phyloP scores from a whole-genome alignment of 2,329 filamentous ascomycete species.

The Cladophialophora yegresii region DNA sequence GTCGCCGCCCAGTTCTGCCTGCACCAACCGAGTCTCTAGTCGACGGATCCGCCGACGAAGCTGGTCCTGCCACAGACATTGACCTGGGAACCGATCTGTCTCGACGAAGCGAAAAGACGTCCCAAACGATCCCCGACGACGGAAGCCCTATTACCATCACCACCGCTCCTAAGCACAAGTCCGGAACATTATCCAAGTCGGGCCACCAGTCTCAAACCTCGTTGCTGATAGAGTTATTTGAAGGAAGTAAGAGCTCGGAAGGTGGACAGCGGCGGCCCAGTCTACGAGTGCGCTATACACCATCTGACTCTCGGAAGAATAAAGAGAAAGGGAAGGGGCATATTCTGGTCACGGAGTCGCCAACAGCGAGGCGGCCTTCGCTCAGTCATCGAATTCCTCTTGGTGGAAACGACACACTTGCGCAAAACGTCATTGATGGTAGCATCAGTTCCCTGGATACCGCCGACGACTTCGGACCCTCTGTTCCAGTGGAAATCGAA shows the following conservation, averaged over 20 bases:
- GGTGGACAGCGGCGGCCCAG: constrained; percentile 71
- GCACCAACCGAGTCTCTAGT: constrained; percentile 52
- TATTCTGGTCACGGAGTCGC: constrained; percentile 82
- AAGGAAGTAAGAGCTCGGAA: constrained; percentile 67
- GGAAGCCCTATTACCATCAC: constrained; percentile 84
- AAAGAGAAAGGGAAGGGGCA: constrained; percentile 63
- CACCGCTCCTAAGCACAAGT: constrained; percentile 68
- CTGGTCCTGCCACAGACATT: constrained; percentile 49
- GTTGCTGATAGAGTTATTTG: constrained; percentile 92
- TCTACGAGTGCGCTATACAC: constrained; percentile 77
- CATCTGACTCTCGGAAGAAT: constrained; percentile 62
- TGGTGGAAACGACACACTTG: constrained; percentile 42
- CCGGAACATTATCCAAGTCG: constrained; percentile 58
- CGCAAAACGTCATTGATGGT: constrained; percentile 58
- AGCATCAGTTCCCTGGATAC: constrained; percentile 76
- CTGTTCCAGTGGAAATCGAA: constrained; percentile 82
- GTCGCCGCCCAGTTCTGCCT: constrained; percentile 52
- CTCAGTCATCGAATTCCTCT: constrained; percentile 70
- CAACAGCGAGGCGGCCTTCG: constrained; percentile 69
- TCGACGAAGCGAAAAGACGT: constrained; percentile 53
- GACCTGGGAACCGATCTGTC: constrained; percentile 53
- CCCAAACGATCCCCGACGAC: constrained; percentile 55
- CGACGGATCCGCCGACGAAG: constrained; percentile 46
- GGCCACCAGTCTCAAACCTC: constrained; percentile 76
- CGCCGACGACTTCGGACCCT: constrained; percentile 65